phyloP scores from a whole-genome alignment of 2,329 filamentous ascomycete genomes.

The Hymenoscyphus linearis region DNA sequence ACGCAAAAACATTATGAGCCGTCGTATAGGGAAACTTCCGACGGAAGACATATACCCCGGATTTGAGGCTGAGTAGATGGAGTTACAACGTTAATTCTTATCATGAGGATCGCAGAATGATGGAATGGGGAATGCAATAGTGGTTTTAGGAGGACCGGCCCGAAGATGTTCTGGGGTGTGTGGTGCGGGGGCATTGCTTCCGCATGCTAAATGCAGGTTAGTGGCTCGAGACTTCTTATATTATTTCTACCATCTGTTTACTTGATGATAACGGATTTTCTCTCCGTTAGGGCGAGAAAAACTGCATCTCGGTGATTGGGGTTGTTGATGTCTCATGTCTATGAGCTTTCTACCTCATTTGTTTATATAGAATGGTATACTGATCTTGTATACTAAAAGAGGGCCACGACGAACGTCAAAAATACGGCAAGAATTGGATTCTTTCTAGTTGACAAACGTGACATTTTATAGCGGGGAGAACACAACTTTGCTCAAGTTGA shows the following conservation, averaged over 20 bases:
- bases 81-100: not conserved
- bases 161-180: not conserved
- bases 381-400: no score
- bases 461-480: not conserved
- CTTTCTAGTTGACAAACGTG: not conserved
- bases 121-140: not conserved
- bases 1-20: not conserved
- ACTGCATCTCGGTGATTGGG: no score
- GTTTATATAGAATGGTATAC: no score
- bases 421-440: not conserved
- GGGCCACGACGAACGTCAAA: not conserved
- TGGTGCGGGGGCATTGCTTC: not conserved
- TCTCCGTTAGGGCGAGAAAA: no score
- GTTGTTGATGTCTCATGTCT: no score
- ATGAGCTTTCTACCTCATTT: no score
- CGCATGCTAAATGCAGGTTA: not conserved
- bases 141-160: not conserved
- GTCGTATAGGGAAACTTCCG: not conserved
- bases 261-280: no score
- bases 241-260: not conserved
- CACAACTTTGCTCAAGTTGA: not conserved
- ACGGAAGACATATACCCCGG: not conserved
- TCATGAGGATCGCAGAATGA: not conserved
- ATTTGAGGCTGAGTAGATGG: conserved; percentile 7
- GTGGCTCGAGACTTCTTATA: not conserved